Percentiles rank a stretch among this genome's conserved stretches.
phyloP scores from a whole-genome alignment of 208 protist species.

The Leishmania braziliensis region DNA sequence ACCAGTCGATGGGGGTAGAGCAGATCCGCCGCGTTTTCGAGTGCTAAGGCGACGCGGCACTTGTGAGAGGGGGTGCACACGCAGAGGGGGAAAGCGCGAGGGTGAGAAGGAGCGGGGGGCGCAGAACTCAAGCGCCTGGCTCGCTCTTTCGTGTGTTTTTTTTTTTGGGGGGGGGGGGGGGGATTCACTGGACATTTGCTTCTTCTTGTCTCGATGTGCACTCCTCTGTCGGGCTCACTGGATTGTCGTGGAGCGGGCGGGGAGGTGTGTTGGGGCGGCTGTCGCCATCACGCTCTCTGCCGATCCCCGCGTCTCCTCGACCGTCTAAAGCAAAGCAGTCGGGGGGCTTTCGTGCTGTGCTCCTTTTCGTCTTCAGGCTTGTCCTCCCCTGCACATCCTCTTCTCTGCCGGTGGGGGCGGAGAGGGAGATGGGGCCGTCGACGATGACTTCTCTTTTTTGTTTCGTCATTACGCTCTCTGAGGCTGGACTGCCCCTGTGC shows the following conservation, averaged over 20 bases:
- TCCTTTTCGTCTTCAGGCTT: too few relatives aligned
- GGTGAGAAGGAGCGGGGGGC: background rate
- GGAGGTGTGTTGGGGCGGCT: background rate
- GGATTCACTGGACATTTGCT: background rate
- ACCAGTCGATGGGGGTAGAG: slow-evolving; percentile 41
- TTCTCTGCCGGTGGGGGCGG: too few relatives aligned
- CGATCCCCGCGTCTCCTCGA: background rate
- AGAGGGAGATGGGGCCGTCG: too few relatives aligned
- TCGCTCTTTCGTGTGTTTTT: background rate
- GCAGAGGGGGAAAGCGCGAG: background rate
- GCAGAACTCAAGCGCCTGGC: background rate
- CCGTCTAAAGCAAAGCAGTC: background rate
- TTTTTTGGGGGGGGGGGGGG: background rate
- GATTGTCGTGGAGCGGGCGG: background rate
- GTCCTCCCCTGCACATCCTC: too few relatives aligned
- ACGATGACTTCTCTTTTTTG: too few relatives aligned
- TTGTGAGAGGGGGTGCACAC: background rate
- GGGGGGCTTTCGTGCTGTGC: too few relatives aligned
- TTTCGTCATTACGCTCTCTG: too few relatives aligned
- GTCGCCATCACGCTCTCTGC: background rate
- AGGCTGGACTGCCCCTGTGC: too few relatives aligned
- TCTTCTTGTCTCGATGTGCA: background rate
- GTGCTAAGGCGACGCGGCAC: slow-evolving; percentile 30
- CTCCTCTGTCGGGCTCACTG: background rate
- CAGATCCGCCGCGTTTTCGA: slow-evolving; percentile 83